These are phyloP conservation scores for Phytophthora meadii DNA, from an alignment of 352 stramenopile species.

Conservation along the genomic window DNA sequence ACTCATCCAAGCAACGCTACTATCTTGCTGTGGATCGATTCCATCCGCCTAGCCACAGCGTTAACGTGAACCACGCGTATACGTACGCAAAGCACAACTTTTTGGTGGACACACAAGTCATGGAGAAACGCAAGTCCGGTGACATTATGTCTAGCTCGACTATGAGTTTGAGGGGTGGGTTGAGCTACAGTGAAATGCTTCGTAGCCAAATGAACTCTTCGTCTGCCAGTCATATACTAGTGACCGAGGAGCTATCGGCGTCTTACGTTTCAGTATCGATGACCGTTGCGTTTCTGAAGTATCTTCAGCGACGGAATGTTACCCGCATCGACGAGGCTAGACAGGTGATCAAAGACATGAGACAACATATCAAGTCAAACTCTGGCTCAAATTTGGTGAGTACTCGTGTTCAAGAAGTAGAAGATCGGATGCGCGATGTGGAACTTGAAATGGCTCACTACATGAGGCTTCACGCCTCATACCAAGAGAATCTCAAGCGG, in stretches of 20 bases:
- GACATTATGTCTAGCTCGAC: constrained; percentile 46
- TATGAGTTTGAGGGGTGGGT: constrained; percentile 35
- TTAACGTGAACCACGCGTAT: constrained; percentile 80
- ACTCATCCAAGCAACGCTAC: constrained; percentile 59
- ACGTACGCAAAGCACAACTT: constrained; percentile 86
- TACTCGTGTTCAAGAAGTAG: constrained; percentile 28
- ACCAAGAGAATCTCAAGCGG: constrained; percentile 73
- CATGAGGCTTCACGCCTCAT: constrained; percentile 62
- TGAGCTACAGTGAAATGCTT: constrained; percentile 71
- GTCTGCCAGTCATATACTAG: constrained; percentile 73
- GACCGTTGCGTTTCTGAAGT: constrained; percentile 79
- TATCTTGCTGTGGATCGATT: constrained; percentile 86
- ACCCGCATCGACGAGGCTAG: constrained; percentile 64
- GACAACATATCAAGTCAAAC: constrained; percentile 53
- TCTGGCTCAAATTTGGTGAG: constrained; percentile 13
- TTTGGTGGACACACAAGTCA: constrained; percentile 69
- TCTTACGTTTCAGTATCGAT: constrained; percentile 88
- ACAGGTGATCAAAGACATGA: constrained; percentile 59
- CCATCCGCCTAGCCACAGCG: constrained; percentile 55
- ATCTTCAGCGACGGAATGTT: constrained; percentile 75
- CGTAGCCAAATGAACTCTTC: constrained; percentile 57
- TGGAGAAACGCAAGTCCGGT: constrained; percentile 55
- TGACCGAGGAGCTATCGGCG: constrained; percentile 83
- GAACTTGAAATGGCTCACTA: constrained; percentile 69
- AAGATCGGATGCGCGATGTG: constrained; percentile 58